phyloP scores from a whole-genome alignment of 1,284 basidiomycete genomes.

The Vanrija pseudolonga region DNA sequence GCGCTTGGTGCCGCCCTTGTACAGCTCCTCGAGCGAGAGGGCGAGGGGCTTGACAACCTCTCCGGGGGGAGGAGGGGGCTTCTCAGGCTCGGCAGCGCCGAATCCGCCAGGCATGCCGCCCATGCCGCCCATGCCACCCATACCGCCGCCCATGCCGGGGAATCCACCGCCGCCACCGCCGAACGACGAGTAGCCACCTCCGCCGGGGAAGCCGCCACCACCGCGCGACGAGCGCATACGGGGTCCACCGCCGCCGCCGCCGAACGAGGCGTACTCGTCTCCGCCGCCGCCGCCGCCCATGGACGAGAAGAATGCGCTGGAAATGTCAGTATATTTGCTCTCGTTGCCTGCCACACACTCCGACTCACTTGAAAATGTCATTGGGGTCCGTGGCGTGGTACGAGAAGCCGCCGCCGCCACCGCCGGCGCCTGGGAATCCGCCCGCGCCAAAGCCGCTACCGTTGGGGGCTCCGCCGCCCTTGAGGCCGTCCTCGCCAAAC shows the following conservation, averaged over 20 bases:
- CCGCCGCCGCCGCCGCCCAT: conserved; percentile 39
- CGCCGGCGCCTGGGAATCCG: conserved; percentile 54
- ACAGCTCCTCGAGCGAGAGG: conserved; percentile 86
- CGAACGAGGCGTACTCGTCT: conserved; percentile 31
- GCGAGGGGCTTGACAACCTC: conserved; percentile 83
- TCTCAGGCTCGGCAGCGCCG: conserved; percentile 26
- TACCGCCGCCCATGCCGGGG: conserved; percentile 51
- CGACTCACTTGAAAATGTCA: conserved; percentile 81
- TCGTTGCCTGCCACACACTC: conserved; percentile 22
- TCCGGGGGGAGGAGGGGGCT: conserved; percentile 50
- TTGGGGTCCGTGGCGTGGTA: conserved; percentile 80
- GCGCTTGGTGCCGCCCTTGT: conserved; percentile 79
- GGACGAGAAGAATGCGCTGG: conserved; percentile 63
- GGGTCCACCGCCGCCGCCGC: conserved; percentile 28
- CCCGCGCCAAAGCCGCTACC: conserved; percentile 51
- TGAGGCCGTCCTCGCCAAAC: conserved; percentile 93
- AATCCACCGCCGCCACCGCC: conserved; percentile 19
- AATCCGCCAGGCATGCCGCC: conserved; percentile 58
- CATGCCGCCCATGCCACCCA: conserved; percentile 54
- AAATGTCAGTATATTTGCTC: conserved; percentile 11
- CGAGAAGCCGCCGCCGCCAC: conserved; percentile 52
- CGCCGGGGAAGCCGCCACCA: conserved; percentile 26
- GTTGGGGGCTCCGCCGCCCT: conserved; percentile 52
- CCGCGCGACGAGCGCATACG: conserved; percentile 26
- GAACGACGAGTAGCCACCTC: conserved; percentile 10